phyloP scores from a whole-genome alignment of 2,329 filamentous ascomycete genomes.

The Teratosphaeria destructans region DNA sequence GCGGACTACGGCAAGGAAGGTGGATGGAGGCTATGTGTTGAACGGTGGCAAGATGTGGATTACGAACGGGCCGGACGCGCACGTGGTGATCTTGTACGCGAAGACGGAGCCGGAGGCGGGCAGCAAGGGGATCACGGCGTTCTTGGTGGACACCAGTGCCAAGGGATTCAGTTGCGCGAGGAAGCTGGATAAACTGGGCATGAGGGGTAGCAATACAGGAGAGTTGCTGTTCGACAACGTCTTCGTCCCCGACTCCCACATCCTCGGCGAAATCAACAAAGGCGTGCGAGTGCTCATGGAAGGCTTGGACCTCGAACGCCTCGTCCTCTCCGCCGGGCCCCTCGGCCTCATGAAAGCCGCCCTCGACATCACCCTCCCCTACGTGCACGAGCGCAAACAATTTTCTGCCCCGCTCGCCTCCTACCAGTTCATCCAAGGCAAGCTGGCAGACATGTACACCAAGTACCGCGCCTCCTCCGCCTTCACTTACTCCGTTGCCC shows the following conservation, averaged over 20 bases:
- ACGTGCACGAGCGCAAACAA: slow-evolving; percentile 79
- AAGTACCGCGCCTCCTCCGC: slow-evolving; percentile 74
- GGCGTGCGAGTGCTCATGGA: slow-evolving; percentile 93
- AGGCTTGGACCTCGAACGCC: slow-evolving; percentile 82
- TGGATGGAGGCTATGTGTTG: slow-evolving; percentile 74
- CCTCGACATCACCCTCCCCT: slow-evolving; percentile 77
- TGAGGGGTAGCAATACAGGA: slow-evolving; percentile 93
- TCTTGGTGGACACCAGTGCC: slow-evolving; percentile 65
- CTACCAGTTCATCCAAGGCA: slow-evolving; percentile 88
- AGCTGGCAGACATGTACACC: slow-evolving; percentile 94
- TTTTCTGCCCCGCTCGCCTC: slow-evolving; percentile 79
- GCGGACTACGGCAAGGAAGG: slow-evolving; percentile 71
- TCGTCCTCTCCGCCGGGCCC: slow-evolving; percentile 84
- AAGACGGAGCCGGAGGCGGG: slow-evolving; percentile 75
- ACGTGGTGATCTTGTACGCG: slow-evolving; percentile 89
- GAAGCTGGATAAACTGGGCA: slow-evolving; percentile 96
- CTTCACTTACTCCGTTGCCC: slow-evolving; percentile 79
- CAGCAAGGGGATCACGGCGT: slow-evolving; percentile 89
- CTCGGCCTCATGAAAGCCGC: slow-evolving; percentile 90
- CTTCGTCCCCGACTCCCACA: slow-evolving; percentile 73
- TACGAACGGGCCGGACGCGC: slow-evolving; percentile 91
- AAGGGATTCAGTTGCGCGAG: slow-evolving; percentile 75
- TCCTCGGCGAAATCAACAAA: slow-evolving; percentile 68
- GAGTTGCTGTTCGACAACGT: slow-evolving; percentile 86
- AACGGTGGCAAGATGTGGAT: slow-evolving; percentile 99